phyloP scores from a whole-genome alignment of 2,329 filamentous ascomycete genomes.

The Fusarium siculi region DNA sequence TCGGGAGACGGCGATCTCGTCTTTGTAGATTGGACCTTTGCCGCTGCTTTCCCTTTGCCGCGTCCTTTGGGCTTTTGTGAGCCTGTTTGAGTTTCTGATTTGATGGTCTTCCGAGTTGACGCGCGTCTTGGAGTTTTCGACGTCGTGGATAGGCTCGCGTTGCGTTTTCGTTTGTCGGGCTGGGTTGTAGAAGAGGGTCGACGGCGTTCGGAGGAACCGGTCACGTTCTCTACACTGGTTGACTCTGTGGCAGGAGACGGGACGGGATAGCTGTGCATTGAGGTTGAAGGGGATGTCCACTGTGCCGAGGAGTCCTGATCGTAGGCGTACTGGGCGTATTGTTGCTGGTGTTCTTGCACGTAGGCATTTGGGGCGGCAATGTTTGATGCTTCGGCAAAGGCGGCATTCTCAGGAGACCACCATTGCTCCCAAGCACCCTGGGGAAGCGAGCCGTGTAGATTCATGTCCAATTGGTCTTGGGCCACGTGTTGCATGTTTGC shows the following conservation, averaged over 20 bases:
- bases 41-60: not conserved
- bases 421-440: not conserved
- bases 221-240: rapidly evolving
- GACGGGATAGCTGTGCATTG: not conserved
- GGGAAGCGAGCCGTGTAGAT: not conserved
- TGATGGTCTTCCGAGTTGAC: not conserved
- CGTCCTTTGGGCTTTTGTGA: not conserved
- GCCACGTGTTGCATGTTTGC: not conserved
- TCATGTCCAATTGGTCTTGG: not conserved
- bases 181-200: not conserved
- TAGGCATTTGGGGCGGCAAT: not conserved
- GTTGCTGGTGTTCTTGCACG: not conserved
- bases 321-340: not conserved
- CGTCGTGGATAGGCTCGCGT: rapidly evolving
- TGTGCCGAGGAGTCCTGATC: rapidly evolving
- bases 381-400: not conserved
- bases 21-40: not conserved
- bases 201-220: not conserved
- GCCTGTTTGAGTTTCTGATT: not conserved
- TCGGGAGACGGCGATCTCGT: not conserved
- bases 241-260: not conserved
- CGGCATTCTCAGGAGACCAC: not conserved
- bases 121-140: not conserved
- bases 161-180: not conserved
- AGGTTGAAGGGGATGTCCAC: not conserved